Conservation (phyloP, 106 monocot genomes). For the Alisma plantagoaquatica region DNA sequence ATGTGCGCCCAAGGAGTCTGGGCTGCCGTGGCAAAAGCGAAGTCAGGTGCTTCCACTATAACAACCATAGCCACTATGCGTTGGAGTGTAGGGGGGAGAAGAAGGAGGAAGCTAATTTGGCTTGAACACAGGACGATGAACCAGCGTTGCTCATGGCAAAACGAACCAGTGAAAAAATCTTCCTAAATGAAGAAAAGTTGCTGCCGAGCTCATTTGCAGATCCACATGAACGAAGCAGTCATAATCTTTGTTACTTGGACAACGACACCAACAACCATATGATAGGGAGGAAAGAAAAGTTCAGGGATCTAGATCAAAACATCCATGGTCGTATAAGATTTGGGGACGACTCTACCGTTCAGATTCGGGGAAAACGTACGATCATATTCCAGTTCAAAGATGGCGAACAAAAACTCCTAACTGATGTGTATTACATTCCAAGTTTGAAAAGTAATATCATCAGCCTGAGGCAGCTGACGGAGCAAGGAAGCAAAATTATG, state of each 20-base stretch:
- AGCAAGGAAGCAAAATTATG: background rate
- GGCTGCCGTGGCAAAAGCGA: too few relatives aligned
- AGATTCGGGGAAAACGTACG: background rate
- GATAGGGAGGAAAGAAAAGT: background rate
- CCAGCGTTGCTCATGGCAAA: too few relatives aligned
- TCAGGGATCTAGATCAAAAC: background rate
- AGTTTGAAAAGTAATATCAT: background rate
- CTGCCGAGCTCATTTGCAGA: too few relatives aligned
- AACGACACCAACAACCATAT: background rate
- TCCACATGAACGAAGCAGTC: too few relatives aligned
- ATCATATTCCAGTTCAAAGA: background rate
- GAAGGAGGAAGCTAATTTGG: too few relatives aligned
- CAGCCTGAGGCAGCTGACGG: background rate
- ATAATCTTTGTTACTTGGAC: background rate
- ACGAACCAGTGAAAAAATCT: too few relatives aligned
- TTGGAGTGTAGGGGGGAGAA: too few relatives aligned
- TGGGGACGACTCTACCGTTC: background rate
- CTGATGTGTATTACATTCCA: conserved; percentile 6
- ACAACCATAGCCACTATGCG: too few relatives aligned
- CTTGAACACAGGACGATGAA: too few relatives aligned
- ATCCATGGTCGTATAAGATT: background rate
- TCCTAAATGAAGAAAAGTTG: too few relatives aligned
- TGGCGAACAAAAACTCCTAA: background rate
- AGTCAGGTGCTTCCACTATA: too few relatives aligned
- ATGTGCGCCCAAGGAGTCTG: too few relatives aligned